phyloP scores from a whole-genome alignment of 306 rosid species.

The Castanospermum australe region DNA sequence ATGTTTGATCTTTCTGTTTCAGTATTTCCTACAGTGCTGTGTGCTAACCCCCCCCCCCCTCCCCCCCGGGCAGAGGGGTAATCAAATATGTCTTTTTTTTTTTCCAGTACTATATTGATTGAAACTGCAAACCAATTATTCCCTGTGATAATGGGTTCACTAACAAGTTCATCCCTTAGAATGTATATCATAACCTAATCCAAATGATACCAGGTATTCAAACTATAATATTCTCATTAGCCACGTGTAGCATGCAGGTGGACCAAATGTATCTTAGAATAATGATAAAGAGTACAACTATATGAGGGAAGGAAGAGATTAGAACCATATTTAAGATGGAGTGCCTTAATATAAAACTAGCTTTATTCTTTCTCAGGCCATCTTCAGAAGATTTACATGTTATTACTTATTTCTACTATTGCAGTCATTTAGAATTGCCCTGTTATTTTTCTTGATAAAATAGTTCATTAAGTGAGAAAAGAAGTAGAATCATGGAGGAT shows the following conservation, averaged over 20 bases:
- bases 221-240: background rate
- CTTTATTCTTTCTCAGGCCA: too few relatives aligned
- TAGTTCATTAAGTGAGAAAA: too few relatives aligned
- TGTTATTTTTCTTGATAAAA: too few relatives aligned
- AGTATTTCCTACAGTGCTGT: background rate
- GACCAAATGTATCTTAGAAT: background rate
- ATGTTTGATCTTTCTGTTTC: constrained; percentile 3
- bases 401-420: too few relatives aligned
- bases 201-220: background rate
- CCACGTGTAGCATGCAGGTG: background rate
- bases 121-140: background rate
- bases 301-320: background rate
- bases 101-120: background rate
- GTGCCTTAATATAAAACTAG: background rate
- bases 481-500: too few relatives aligned
- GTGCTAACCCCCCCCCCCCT: background rate
- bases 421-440: too few relatives aligned
- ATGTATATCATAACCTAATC: background rate
- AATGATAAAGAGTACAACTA: background rate
- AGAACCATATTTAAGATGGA: background rate
- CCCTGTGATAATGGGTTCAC: background rate
- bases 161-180: background rate
- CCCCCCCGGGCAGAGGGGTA: background rate
- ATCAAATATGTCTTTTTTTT: background rate
- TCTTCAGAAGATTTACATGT: too few relatives aligned